These are phyloP conservation scores for Hygrophorus russula DNA, from an alignment of 768 basidiomycete genomes.

Conservation along the genomic window DNA sequence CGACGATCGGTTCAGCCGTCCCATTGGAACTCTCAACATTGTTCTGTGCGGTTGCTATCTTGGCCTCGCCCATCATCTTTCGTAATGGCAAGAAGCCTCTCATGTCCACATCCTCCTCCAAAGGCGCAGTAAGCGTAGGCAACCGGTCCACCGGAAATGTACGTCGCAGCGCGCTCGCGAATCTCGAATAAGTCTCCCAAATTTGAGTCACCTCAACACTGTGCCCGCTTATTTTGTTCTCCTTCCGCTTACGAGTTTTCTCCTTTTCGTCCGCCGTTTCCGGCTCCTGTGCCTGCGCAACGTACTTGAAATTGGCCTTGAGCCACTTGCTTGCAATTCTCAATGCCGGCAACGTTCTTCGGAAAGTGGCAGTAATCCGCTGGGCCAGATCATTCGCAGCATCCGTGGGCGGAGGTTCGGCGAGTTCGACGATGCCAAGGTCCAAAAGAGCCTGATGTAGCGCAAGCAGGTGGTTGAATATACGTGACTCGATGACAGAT, in stretches of 20 bases:
- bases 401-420: constrained; percentile 44
- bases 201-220: constrained; percentile 34
- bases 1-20: constrained; percentile 15
- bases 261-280: constrained; percentile 18
- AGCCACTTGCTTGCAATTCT: constrained; percentile 90
- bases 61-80: constrained; percentile 35
- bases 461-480: constrained; percentile 57
- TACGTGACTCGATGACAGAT: constrained; percentile 45
- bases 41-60: constrained; percentile 2
- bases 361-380: constrained; percentile 75
- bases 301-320: constrained; percentile 58
- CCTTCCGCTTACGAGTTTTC: constrained; percentile 14
- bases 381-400: constrained; percentile 54
- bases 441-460: constrained; percentile 54
- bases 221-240: constrained; percentile 22
- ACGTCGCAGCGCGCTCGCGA: constrained; percentile 45
- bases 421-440: constrained; percentile 53
- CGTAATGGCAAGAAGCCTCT: constrained; percentile 79
- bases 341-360: constrained; percentile 78
- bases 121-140: constrained; percentile 41
- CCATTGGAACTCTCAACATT: constrained; percentile 14
- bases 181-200: constrained; percentile 63
- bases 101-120: constrained; percentile 90
- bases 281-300: constrained; percentile 30
- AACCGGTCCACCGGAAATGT: constrained; percentile 61